These are phyloP conservation scores for Coffea eugenioides DNA, from an alignment of 257 asterid species.

Conservation along the genomic window DNA sequence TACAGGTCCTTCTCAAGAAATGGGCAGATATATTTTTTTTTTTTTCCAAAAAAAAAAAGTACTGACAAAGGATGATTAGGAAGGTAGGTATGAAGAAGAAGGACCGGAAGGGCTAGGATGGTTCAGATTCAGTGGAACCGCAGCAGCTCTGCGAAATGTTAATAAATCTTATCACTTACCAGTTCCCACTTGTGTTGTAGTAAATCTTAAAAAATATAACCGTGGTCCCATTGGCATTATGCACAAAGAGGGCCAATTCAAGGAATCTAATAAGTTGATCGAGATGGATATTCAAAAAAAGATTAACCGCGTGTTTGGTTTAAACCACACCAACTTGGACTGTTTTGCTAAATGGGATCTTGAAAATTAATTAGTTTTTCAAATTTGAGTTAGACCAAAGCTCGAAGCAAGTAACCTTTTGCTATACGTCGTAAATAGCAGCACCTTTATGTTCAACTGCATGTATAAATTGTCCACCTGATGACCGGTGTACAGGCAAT, in stretches of 20 bases:
- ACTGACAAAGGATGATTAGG: not conserved
- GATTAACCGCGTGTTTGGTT: not conserved
- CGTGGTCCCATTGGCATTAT: not conserved
- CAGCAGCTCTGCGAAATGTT: too few relatives aligned
- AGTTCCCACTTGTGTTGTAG: not conserved
- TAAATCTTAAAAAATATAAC: not conserved
- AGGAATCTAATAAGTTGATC: not conserved
- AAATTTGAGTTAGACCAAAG: not conserved
- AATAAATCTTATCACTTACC: not conserved
- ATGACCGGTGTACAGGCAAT: too few relatives aligned
- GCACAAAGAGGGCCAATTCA: conserved; percentile 7
- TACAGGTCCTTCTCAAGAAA: not conserved
- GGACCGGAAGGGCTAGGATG: not conserved
- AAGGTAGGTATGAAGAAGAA: not conserved
- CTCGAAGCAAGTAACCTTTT: not conserved
- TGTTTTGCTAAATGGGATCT: not conserved
- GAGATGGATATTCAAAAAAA: not conserved
- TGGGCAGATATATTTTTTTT: not conserved
- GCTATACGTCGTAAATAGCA: not conserved
- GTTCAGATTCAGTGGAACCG: not conserved
- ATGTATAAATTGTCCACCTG: too few relatives aligned
- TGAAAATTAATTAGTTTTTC: too few relatives aligned
- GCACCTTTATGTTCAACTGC: too few relatives aligned
- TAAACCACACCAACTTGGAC: not conserved
- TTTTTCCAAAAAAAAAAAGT: not conserved